Base-by-base conservation (phyloP, 306 rosid genomes). In the Alnus glutinosa region DNA sequence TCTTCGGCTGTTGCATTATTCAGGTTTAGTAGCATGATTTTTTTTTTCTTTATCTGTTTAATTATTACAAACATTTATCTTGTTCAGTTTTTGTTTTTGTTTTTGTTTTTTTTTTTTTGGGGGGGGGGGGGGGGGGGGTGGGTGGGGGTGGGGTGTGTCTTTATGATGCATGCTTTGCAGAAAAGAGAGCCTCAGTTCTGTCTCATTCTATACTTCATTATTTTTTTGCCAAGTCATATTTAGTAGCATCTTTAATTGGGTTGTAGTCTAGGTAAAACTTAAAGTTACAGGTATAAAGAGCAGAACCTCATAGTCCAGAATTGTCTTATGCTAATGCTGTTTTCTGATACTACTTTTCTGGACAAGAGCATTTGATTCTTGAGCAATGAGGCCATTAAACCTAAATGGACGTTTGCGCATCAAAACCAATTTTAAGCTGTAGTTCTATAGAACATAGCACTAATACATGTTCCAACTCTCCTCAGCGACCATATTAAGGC, bases 1-100 rank as follows among this genome's bases (percentile, higher is more conserved):
- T 79, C 93, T 94, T 82, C 94, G 98, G 37, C 97, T 94, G 79
- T 80, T 94, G 88, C 92, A 76, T 58, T 92, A 94, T 85, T 92
- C 96, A 89, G 97, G 96, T 92, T 80, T 55, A 51, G 73, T 55
- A 81, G 66, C 81, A 77, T 28, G 69, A 9, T 50, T 55, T 48
- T 54, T 66, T 32, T 13, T 64, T 59, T 48, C 55, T 75, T 13
- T 64, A 67, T 48, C 55, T 75, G 64, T 39, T 23, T 71, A 46
- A 5, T 15, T 63, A 32, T 55, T 82, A 44, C 54, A 18, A 18
- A 32, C 0, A 5, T 51, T 4, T 2, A 19, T 37, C 55, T 50
- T 19, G 9, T 6, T n/a, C 55, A 23, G 28, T 23, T 23, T 16
- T 66, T 1, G 28, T 3, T n/a, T n/a, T 39, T 30, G 47, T 19